Evolutionary conservation across 805 yeast species (phyloP).

Genomic region (Myxozyma melibiosi): DNA sequence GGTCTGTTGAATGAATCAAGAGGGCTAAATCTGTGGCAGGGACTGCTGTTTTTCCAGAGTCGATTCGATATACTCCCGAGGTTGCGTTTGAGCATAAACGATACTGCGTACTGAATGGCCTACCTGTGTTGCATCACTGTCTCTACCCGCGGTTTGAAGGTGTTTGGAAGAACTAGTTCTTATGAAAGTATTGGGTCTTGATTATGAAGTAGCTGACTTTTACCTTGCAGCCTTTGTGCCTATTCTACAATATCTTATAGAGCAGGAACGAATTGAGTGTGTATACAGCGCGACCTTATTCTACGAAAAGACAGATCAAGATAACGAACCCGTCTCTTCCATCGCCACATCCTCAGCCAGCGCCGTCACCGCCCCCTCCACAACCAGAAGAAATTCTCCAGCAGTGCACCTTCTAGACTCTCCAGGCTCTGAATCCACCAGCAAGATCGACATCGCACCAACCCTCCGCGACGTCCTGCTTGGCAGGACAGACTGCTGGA

Average conservation of each 20-base stretch:
- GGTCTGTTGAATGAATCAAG: background rate
- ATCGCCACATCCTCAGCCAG: background rate
- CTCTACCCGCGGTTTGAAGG: constrained; percentile 72
- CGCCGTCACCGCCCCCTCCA: background rate
- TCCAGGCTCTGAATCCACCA: background rate
- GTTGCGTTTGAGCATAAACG: constrained; percentile 62
- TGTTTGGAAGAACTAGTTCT: constrained; percentile 50
- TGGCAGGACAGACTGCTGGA: constrained; percentile 16
- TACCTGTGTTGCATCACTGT: constrained; percentile 62
- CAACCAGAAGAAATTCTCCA: background rate
- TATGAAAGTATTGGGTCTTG: too few relatives aligned
- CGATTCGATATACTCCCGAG: constrained; percentile 47
- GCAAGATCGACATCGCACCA: constrained; percentile 4
- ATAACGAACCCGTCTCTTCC: background rate
- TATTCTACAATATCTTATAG: constrained; percentile 35
- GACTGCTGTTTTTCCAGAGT: constrained; percentile 84
- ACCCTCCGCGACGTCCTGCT: constrained; percentile 6
- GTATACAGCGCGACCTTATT: constrained; percentile 60
- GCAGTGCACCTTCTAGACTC: background rate
- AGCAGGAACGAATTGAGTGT: constrained; percentile 34
- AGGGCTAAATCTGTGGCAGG: constrained; percentile 48
- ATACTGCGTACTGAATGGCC: constrained; percentile 56
- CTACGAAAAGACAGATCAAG: constrained; percentile 46
- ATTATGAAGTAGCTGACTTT: too few relatives aligned
- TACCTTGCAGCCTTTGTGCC: constrained; percentile 36